phyloP scores from a whole-genome alignment of 345 rosid genomes.

The Rhizophora apiculata region DNA sequence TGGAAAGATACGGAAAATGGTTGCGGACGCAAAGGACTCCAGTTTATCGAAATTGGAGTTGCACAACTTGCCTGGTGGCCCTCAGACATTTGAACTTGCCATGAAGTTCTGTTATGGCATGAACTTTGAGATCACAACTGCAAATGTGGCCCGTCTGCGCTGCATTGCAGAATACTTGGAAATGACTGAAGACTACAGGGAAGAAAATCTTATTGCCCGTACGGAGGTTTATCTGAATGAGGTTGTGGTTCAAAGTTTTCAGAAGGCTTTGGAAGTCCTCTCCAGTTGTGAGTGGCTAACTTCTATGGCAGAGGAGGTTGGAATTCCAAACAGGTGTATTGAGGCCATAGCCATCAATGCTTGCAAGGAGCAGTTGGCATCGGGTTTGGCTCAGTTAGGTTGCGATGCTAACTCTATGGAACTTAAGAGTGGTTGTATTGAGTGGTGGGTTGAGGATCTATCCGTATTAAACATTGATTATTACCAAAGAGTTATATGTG shows the following conservation, averaged over 20 bases:
- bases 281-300: conserved; percentile 49
- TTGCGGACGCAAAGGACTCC: conserved; percentile 54
- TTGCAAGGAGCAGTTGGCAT: conserved; percentile 69
- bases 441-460: conserved; percentile 84
- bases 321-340: conserved; percentile 51
- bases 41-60: conserved; percentile 54
- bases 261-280: conserved; percentile 63
- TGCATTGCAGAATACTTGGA: conserved; percentile 76
- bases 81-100: conserved; percentile 68
- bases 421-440: conserved; percentile 50
- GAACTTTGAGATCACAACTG: conserved; percentile 74
- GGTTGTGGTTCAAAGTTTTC: conserved; percentile 56
- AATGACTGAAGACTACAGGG: conserved; percentile 76
- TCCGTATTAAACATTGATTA: conserved; percentile 54
- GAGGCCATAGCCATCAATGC: conserved; percentile 78
- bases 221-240: conserved; percentile 58
- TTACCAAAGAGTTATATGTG: conserved; percentile 51
- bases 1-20: conserved; percentile 72
- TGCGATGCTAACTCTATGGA: conserved; percentile 47
- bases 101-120: conserved; percentile 91
- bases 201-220: conserved; percentile 60
- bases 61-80: conserved; percentile 64
- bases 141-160: conserved; percentile 60
- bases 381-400: conserved; percentile 52
- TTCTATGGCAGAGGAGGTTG: conserved; percentile 43